Conservation (phyloP, 768 basidiomycete genomes). For the Suillus fuscotomentosus region DNA sequence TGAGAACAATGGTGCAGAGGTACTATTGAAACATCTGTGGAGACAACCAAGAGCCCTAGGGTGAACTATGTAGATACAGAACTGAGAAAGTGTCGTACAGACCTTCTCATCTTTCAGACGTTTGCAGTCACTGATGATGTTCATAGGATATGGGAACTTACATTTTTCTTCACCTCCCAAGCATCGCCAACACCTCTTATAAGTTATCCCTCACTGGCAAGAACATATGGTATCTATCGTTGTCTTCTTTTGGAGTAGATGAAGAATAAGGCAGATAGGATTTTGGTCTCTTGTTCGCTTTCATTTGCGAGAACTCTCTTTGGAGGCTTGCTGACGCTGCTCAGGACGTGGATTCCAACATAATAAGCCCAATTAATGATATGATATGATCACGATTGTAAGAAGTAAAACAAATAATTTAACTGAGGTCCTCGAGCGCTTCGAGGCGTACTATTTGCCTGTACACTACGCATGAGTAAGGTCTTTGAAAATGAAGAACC, state of each 20-base stretch:
- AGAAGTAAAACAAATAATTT: constrained; percentile 1
- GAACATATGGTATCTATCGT: constrained; percentile 43
- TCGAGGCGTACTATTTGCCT: constrained; percentile 54
- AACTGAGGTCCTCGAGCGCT: constrained; percentile 35
- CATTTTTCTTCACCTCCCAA: constrained; percentile 81
- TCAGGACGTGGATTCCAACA: constrained; percentile 77
- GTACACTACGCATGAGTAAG: constrained; percentile 9
- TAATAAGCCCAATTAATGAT: constrained; percentile 64
- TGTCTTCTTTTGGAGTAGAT: constrained; percentile 36
- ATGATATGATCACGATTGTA: not conserved
- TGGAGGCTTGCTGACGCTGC: constrained; percentile 38
- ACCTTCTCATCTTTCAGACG: constrained; percentile 71
- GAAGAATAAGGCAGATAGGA: constrained; percentile 25
- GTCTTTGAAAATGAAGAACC: not conserved
- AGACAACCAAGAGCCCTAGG: constrained; percentile 90
- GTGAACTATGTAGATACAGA: constrained; percentile 72
- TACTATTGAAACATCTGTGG: constrained; percentile 80
- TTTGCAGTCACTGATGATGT: constrained; percentile 38
- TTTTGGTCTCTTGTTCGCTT: constrained; percentile 41
- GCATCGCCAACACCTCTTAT: constrained; percentile 87
- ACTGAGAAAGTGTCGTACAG: constrained; percentile 59
- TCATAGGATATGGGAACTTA: constrained; percentile 38
- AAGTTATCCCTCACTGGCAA: constrained; percentile 54
- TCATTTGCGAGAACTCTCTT: constrained; percentile 25
- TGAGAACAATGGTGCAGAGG: constrained; percentile 83